Evolutionary conservation across 2,329 filamentous ascomycete genomes (phyloP).

Genomic region (Calonectria montana): DNA sequence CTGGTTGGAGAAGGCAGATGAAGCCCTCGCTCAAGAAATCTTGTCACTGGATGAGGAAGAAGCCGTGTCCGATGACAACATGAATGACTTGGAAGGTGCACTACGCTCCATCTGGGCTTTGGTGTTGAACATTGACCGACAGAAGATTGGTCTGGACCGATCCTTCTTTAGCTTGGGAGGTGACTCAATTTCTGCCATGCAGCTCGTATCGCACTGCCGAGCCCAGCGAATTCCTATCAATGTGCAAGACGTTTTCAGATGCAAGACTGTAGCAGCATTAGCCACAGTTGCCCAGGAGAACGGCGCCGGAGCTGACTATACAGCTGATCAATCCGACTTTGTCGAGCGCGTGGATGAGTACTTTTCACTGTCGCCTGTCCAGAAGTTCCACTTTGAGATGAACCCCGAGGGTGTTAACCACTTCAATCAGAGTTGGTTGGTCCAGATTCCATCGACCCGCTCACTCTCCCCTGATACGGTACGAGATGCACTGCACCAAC

Average conservation of each 20-base stretch:
- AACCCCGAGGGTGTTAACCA: background rate
- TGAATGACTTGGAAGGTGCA: conserved; percentile 10
- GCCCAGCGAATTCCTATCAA: conserved; percentile 41
- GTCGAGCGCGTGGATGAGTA: conserved; percentile 12
- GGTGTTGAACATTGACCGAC: conserved; percentile 33
- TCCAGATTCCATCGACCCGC: background rate
- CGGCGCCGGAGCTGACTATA: background rate
- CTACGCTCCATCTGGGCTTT: conserved; percentile 32
- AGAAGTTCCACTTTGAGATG: conserved; percentile 34
- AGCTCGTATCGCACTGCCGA: conserved; percentile 41
- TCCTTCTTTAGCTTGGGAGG: conserved; percentile 54
- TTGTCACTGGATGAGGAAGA: conserved; percentile 11
- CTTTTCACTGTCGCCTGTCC: conserved; percentile 33
- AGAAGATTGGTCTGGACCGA: conserved; percentile 32
- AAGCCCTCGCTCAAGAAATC: conserved; percentile 29
- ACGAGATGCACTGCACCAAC: background rate
- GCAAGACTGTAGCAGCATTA: conserved; percentile 39
- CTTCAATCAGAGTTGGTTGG: conserved; percentile 1
- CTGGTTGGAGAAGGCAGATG: conserved; percentile 32
- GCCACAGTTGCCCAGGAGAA: conserved; percentile 28
- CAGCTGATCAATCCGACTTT: background rate
- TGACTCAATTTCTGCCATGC: conserved; percentile 57
- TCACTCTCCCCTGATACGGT: background rate
- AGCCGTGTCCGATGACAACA: background rate
- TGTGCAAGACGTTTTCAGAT: conserved; percentile 43